Evolutionary conservation across 164 flowering plant genomes (phyloP), one percentile per base, ranked within the genome.

Genomic region (Chimonanthus salicifolius): DNA sequence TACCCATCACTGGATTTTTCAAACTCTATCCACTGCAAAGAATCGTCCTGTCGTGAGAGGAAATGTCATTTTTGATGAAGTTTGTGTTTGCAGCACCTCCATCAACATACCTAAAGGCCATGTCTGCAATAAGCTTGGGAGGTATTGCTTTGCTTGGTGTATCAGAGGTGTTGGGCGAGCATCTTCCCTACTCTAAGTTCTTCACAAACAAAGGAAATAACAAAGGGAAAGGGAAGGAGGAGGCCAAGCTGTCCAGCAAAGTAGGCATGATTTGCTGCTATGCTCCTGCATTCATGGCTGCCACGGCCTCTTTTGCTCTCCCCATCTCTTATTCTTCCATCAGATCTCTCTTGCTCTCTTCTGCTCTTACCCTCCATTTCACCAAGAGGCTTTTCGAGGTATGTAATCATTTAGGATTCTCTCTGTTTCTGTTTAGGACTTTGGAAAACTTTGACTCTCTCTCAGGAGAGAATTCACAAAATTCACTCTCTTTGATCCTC

Each of bases 321-420:
- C n/a, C 20, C 65, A 60, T 62, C 33, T 33, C 33, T 33, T 33
- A 4, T 83, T 69, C 60, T 80, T 85, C 0, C 2, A 4, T 76
- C 44, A 82, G 97, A 66, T 76, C 80, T 62, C 5, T 80, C 70
- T 18, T 88, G 70, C 71, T 91, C 72, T 60, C 33, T 51, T 82
- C 86, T 0, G 87, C 91, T 67, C 80, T 89, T 0, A 68, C 87
- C 67, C 2, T 89, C 15, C 97, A 91, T 81, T 89, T 87, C 85
- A 78, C 87, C 78, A 91, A 91, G 74, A 80, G 93, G 71, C 71
- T 79, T 9, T 66, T 87, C 47, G 93, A 91, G 96, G 92, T 89
- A 78, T 33, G 33, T 33, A 33, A 33, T 33, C 1, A 33, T 33
- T 33, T 33, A 33, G 33, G 33, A 33, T 33, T 33, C 33, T 33